These are phyloP conservation scores for Schizonepeta tenuifolia DNA, from an alignment of 257 asterid genomes.

Conservation along the genomic window DNA sequence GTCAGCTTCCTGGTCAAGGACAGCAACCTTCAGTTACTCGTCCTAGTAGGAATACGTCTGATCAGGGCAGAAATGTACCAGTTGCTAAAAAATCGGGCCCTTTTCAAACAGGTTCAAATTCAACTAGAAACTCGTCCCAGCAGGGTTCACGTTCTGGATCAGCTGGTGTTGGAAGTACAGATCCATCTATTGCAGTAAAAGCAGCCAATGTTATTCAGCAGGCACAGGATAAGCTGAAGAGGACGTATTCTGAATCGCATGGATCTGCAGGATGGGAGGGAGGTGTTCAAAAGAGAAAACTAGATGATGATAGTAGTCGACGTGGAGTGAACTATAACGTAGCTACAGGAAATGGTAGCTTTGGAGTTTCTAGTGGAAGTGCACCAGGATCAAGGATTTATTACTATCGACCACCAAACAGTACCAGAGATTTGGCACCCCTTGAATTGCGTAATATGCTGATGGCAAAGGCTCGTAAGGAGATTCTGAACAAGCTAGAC, in stretches of 20 bases:
- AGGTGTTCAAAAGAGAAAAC: slow-evolving; percentile 47
- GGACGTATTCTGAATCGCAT: slow-evolving; percentile 51
- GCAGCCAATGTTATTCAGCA: slow-evolving; percentile 59
- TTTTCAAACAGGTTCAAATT: slow-evolving; percentile 34
- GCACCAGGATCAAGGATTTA: slow-evolving; percentile 35
- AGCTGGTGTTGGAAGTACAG: slow-evolving; percentile 39
- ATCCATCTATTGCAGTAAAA: slow-evolving; percentile 59
- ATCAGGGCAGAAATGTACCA: slow-evolving; percentile 39
- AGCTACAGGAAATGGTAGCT: slow-evolving; percentile 33
- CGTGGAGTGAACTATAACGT: slow-evolving; percentile 38
- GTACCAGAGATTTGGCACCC: slow-evolving; percentile 50
- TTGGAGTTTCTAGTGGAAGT: slow-evolving; percentile 26
- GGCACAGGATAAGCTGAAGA: slow-evolving; percentile 62
- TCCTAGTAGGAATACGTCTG: slow-evolving; percentile 28
- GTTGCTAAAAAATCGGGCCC: slow-evolving; percentile 44
- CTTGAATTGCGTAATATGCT: slow-evolving; percentile 49
- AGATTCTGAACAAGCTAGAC: slow-evolving; percentile 47
- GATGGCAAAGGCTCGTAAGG: slow-evolving; percentile 52
- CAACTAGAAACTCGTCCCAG: slow-evolving; percentile 22
- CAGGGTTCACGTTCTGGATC: slow-evolving; percentile 42
- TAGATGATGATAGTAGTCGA: slow-evolving; percentile 41
- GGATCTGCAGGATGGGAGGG: slow-evolving; percentile 39
- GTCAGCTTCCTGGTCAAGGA: slow-evolving; percentile 23
- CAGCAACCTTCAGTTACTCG: slow-evolving; percentile 21
- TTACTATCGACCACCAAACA: slow-evolving; percentile 37